Evolutionary conservation across 495 filamentous ascomycete genomes (phyloP), one percentile per base, ranked within the genome.

Genomic region (Bacidia rubella): DNA sequence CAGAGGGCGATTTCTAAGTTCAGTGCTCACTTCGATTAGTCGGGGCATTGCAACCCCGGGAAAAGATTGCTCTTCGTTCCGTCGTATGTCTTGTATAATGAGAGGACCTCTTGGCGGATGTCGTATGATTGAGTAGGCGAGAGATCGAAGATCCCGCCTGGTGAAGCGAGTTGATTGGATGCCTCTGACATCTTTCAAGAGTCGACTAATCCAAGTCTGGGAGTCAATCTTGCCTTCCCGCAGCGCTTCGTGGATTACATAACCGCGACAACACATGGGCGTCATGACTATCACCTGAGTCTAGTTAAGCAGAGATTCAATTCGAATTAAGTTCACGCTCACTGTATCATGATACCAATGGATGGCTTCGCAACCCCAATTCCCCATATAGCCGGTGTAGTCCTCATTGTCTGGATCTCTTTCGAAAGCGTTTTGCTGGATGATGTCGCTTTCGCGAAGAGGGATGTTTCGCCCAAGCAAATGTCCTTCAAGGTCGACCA

Each of bases 371-470:
- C 43, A 21, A 24, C 54, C 60, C 41, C 55, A 70, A 52, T 72
- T 70, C 12, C 69, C 68, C 10, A 63, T 69, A 42, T 54, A 73
- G 7, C 62, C 64, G 43, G 57, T 59, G 44, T 64, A 68, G 12
- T 68, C 63, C 54, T 69, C 63, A 21, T 66, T 56, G 52, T 72
- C 63, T 0, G 65, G 63, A 32, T 66, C 56, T 10, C 39, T 15
- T 17, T 46, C 12, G 60, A 51, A 52, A 68, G 41, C 17, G 11
- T 42, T 19, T 25, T 55, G 43, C 2, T 54, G 22, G 9, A 57
- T 21, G 7, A 47, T 47, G 3, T 56, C 53, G 10, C 52, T 24
- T 27, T 29, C 49, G 11, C 52, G 25, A 11, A 52, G 5, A 21
- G 2, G 23, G 10, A 53, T 25, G 15, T 52, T 38, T 12, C 17